These are phyloP conservation scores for Plenodomus lindquistii DNA, from an alignment of 2,329 filamentous ascomycete genomes.

Conservation along the genomic window DNA sequence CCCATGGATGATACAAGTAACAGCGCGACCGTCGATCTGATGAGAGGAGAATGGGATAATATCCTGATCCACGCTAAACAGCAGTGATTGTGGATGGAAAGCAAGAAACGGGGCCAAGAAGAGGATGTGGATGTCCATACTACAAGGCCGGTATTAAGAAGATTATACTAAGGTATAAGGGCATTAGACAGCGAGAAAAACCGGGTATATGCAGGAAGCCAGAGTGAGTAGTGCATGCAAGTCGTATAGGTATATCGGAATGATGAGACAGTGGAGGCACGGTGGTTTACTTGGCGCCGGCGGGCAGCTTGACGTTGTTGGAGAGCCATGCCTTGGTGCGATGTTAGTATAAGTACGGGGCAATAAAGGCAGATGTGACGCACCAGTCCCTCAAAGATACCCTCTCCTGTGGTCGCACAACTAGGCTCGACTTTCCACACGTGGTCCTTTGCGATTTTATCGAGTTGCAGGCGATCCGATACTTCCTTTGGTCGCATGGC, in stretches of 20 bases:
- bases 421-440: constrained; percentile 60
- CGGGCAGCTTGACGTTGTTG: constrained; percentile 54
- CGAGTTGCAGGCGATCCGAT: constrained; percentile 52
- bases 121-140: too few species aligned
- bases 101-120: constrained; percentile 2
- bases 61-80: not conserved
- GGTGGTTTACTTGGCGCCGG: constrained; percentile 38
- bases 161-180: constrained; percentile 18
- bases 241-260: constrained; percentile 36
- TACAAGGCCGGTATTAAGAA: constrained; percentile 26
- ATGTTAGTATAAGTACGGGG: constrained; percentile 14
- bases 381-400: constrained; percentile 57
- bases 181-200: constrained; percentile 33
- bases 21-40: constrained; percentile 12
- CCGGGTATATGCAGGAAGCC: constrained; percentile 46
- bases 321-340: constrained; percentile 51
- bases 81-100: not conserved
- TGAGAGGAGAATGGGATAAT: constrained; percentile 1
- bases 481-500: constrained; percentile 57
- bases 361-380: constrained; percentile 5
- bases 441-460: constrained; percentile 56
- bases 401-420: constrained; percentile 58
- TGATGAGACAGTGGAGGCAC: not conserved
- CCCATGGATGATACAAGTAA: constrained; percentile 13
- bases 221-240: constrained; percentile 32